phyloP scores from a whole-genome alignment of 2,329 filamentous ascomycete species.

The Tolypocladium capitatum region DNA sequence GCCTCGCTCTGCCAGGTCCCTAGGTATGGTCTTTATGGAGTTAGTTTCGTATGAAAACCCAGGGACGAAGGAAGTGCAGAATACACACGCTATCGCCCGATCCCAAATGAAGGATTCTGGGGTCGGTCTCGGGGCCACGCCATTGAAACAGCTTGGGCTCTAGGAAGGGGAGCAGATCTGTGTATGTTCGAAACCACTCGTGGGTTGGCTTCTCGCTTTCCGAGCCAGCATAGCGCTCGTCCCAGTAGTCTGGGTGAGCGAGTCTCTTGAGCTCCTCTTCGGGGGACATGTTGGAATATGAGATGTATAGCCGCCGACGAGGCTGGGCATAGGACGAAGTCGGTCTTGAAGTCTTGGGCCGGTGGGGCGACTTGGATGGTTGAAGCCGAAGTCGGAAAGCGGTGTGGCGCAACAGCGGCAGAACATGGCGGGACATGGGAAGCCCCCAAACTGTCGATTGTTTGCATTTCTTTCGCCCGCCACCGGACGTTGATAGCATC shows the following conservation, averaged over 20 bases:
- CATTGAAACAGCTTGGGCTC: slow-evolving; percentile 24
- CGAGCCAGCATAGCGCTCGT: slow-evolving; percentile 29
- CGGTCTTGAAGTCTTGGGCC: too few species aligned
- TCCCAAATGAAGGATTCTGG: slow-evolving; percentile 40
- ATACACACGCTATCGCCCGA: slow-evolving; percentile 42
- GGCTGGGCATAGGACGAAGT: too few species aligned
- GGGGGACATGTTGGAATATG: neutral
- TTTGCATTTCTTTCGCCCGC: neutral
- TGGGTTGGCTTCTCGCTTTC: slow-evolving; percentile 26
- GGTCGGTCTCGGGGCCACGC: slow-evolving; percentile 15
- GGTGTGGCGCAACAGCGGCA: neutral
- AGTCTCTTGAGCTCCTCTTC: neutral
- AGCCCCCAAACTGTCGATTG: too few species aligned
- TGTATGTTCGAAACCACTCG: slow-evolving; percentile 41
- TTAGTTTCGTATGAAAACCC: neutral
- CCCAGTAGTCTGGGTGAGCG: slow-evolving; percentile 32
- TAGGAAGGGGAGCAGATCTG: slow-evolving; percentile 34
- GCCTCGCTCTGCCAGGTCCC: slow-evolving; percentile 29
- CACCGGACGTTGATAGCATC: neutral
- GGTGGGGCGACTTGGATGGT: too few species aligned
- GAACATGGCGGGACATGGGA: neutral
- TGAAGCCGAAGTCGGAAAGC: too few species aligned
- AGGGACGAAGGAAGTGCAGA: neutral
- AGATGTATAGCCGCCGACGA: too few species aligned
- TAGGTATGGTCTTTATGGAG: slow-evolving; percentile 31